Percentiles rank a stretch among this genome's conserved stretches.
Evolutionary conservation across 306 rosid genomes (phyloP).

Genomic region (Inga laurina): DNA sequence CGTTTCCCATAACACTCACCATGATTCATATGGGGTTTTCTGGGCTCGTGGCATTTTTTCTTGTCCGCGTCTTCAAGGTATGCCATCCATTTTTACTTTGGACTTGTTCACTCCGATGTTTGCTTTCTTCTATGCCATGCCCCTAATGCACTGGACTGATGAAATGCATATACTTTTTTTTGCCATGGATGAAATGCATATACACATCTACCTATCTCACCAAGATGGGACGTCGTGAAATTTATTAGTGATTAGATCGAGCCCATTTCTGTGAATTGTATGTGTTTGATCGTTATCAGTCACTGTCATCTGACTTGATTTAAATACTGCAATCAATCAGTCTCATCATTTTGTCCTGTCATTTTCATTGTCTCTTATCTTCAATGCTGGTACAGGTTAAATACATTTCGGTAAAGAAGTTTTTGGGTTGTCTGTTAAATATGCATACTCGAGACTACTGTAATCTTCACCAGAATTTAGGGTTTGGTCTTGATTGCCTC

Average conservation of each 20-base stretch:
- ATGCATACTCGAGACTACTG: background rate
- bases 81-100: slow-evolving; percentile 4
- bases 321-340: background rate
- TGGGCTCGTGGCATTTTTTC: slow-evolving; percentile 84
- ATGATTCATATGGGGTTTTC: slow-evolving; percentile 97
- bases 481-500: background rate
- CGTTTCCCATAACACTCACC: slow-evolving; percentile 89
- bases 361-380: background rate
- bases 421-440: background rate
- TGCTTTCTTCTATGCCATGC: background rate
- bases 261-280: background rate
- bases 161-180: background rate
- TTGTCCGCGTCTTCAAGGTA: slow-evolving; percentile 94
- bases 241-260: slow-evolving; percentile 7
- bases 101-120: background rate
- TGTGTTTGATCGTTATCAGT: slow-evolving; percentile 10
- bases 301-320: slow-evolving; percentile 10
- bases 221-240: background rate
- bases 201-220: background rate
- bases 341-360: background rate
- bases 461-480: slow-evolving; percentile 11
- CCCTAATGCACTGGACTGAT: background rate
- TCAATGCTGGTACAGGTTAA: background rate
- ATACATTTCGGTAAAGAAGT: background rate
- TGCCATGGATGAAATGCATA: background rate